These are phyloP conservation scores for Backusella psychrophila DNA, from an alignment of 192 early-diverging fungal species.

Conservation along the genomic window DNA sequence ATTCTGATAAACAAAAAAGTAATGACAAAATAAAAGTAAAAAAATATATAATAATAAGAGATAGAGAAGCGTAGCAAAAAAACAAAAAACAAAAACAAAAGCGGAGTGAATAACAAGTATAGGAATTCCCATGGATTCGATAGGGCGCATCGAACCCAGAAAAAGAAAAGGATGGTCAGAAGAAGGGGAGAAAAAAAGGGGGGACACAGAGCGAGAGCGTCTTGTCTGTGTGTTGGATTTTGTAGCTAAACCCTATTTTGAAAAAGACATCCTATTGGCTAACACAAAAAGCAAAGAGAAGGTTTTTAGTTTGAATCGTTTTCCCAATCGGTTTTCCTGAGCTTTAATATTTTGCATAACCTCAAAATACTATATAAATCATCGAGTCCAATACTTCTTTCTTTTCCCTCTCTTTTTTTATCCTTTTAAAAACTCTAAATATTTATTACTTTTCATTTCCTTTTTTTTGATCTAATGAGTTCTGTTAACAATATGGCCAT, in stretches of 20 bases:
- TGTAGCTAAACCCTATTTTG: constrained; percentile 1
- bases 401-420: neutral
- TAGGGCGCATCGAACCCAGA: neutral
- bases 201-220: neutral
- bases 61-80: neutral
- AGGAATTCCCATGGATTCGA: neutral
- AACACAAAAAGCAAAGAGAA: constrained; percentile 11
- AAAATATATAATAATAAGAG: neutral
- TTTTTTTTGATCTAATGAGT: constrained; percentile 9
- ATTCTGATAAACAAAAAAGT: neutral
- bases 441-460: neutral
- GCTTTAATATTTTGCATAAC: constrained; percentile 4
- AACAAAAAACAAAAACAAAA: neutral
- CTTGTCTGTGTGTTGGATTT: constrained; percentile 1
- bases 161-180: neutral
- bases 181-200: neutral
- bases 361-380: neutral
- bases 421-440: neutral
- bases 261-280: neutral
- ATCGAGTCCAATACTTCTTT: neutral
- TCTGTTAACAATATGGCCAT: constrained; percentile 1
- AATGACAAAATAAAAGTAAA: neutral
- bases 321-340: constrained; percentile 5
- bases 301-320: neutral
- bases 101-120: neutral